These are phyloP conservation scores for Dentipellis sp. DNA, from an alignment of 768 basidiomycete genomes.

Conservation along the genomic window DNA sequence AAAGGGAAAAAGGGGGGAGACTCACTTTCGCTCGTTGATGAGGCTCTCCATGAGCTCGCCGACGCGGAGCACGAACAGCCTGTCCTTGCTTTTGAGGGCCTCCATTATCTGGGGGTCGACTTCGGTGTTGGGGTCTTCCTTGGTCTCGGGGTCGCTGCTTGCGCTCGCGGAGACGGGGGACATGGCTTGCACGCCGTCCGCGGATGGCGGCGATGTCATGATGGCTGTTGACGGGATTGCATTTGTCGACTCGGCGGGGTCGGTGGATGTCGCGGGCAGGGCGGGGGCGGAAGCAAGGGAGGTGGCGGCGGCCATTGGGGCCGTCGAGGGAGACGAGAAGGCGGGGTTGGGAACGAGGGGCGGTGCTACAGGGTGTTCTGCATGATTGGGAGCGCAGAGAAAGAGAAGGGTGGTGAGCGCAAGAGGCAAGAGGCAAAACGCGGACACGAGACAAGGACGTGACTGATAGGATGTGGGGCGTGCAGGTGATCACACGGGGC, in stretches of 20 bases:
- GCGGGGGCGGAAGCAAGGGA: not conserved
- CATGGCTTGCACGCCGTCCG: not conserved
- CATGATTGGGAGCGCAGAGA: not conserved
- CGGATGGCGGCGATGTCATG: not conserved
- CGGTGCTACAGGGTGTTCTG: not conserved
- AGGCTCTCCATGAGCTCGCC: slow-evolving; percentile 79
- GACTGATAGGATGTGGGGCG: not conserved
- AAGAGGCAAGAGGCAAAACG: not conserved
- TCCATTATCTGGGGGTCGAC: slow-evolving; percentile 77
- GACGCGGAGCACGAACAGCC: slow-evolving; percentile 82
- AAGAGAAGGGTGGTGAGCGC: not conserved
- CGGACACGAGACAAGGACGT: not conserved
- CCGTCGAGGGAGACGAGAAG: not conserved
- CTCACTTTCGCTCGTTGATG: slow-evolving; percentile 67
- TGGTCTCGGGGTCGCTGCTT: slow-evolving; percentile 9
- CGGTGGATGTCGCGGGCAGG: not conserved
- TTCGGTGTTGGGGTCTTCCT: slow-evolving; percentile 28
- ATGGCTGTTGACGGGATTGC: not conserved
- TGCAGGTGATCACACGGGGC: not conserved
- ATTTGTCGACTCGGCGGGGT: not conserved
- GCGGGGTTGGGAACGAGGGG: not conserved
- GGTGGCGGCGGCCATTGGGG: not conserved
- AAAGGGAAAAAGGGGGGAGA: slow-evolving; percentile 17
- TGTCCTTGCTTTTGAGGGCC: slow-evolving; percentile 81
- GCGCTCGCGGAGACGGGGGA: not conserved